These are phyloP conservation scores for Cercospora sp. DNA, from an alignment of 2,329 filamentous ascomycete genomes.

Conservation along the genomic window DNA sequence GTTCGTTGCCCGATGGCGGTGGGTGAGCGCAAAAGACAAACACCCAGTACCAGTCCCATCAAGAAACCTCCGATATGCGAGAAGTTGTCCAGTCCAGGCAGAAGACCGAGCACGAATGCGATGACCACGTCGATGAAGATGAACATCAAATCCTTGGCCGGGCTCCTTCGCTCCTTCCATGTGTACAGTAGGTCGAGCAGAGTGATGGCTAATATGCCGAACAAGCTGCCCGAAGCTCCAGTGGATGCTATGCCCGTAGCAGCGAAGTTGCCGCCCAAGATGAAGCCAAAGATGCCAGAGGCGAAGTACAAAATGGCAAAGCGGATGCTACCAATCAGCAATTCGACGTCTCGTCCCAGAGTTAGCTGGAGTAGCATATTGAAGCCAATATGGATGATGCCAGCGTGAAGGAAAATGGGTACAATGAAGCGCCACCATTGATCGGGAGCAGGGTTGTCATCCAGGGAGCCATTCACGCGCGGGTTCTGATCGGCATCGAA, in stretches of 20 bases:
- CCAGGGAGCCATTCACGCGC: slow-evolving; percentile 48
- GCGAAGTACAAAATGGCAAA: slow-evolving; percentile 89
- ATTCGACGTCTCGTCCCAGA: slow-evolving; percentile 88
- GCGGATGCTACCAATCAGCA: slow-evolving; percentile 80
- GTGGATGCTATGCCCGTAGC: slow-evolving; percentile 75
- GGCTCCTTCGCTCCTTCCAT: slow-evolving; percentile 76
- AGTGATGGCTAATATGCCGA: slow-evolving; percentile 85
- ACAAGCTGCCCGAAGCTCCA: slow-evolving; percentile 86
- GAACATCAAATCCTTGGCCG: slow-evolving; percentile 82
- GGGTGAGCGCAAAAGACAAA: slow-evolving; percentile 86
- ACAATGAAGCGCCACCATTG: slow-evolving; percentile 98
- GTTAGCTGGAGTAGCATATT: slow-evolving; percentile 91
- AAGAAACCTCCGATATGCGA: slow-evolving; percentile 94
- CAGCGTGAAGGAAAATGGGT: slow-evolving; percentile 93
- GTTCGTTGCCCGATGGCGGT: slow-evolving; percentile 53
- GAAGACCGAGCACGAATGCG: slow-evolving; percentile 85
- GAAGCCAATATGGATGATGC: slow-evolving; percentile 91
- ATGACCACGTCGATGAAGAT: slow-evolving; percentile 83
- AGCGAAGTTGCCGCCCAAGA: slow-evolving; percentile 92
- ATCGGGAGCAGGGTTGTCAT: slow-evolving; percentile 68
- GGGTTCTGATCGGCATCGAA: slow-evolving; percentile 76
- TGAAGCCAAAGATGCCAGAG: slow-evolving; percentile 92
- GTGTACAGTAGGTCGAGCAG: slow-evolving; percentile 90
- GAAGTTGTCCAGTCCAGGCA: slow-evolving; percentile 95
- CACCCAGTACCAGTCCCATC: slow-evolving; percentile 83